Base-by-base conservation (phyloP, 2,329 filamentous ascomycete genomes). In the Whalleya microplaca region DNA sequence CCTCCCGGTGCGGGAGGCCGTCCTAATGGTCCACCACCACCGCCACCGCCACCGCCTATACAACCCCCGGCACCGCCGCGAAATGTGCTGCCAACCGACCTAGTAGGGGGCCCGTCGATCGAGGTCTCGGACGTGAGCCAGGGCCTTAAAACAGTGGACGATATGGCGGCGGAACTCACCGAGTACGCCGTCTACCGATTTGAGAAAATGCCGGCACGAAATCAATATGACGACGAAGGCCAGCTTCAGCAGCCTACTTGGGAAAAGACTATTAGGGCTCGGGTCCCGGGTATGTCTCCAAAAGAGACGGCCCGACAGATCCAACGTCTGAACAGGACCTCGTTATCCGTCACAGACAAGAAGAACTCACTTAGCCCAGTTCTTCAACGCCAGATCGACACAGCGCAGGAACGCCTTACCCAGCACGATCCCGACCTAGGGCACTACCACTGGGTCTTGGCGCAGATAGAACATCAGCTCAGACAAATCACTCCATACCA, bases 311-410 rank as follows among this genome's bases (percentile, higher is more conserved):
- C 61, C 2, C 68, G 63, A 8, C 71, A 72, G 23, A 71, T 83
- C 14, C 70, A 68, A 10, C 57, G 71, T 3, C 69, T 83, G 19
- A 69, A 77, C 18, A 63, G 51, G 20, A 62, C 64, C 0, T 73
- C 72, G n/a, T 64, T 55, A 8, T 49, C 67, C 0, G 67, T 76
- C 12, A 21, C 63, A 14, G 69, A 76, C 41, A 82, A 80, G 66
- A 76, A 74, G 64, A 66, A 66, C 2, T 59, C 60, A 0, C 68
- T 82, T 21, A 69, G 64, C 2, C 55, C 69, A 0, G 59, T 65
- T 2, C 71, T 80, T 20, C 75, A 76, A 55, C 66, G 67, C 2
- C 80, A 82, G 52, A 63, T 83, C 8, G 76, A 80, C 51, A 58
- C 48, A 10, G 72, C 74, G 0, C 70, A 74, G 37, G 64, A 72